A percentile compares a stretch with the other conserved stretches of the same genome.
Evolutionary conservation across 83 land plant genomes (phyloP).

Genomic region (Picea abies): DNA sequence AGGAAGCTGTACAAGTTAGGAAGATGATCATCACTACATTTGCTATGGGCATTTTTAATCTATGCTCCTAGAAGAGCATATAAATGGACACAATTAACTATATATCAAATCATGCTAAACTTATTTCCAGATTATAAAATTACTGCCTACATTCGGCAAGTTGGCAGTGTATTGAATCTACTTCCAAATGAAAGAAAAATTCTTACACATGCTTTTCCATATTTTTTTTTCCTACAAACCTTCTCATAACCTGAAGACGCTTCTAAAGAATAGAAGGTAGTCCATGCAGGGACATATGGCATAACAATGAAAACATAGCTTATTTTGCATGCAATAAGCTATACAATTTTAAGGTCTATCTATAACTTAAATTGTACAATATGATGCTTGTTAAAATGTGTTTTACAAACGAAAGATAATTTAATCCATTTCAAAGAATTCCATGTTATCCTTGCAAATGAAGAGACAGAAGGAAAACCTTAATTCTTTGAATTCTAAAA

Average conservation of each 20-base stretch:
- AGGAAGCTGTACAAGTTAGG: slow-evolving; percentile 60
- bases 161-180: too few species aligned
- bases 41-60: neutral
- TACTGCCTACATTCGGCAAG: neutral
- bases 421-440: neutral
- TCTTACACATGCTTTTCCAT: too few species aligned
- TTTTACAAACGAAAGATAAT: neutral
- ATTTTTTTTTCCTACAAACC: too few species aligned
- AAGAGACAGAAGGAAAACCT: slow-evolving; percentile 49
- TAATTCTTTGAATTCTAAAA: slow-evolving; percentile 67
- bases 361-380: too few species aligned
- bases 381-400: neutral
- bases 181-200: too few species aligned
- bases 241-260: too few species aligned
- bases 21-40: neutral
- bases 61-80: neutral
- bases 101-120: neutral
- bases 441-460: neutral
- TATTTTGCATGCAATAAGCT: too few species aligned
- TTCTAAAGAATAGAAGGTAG: too few species aligned
- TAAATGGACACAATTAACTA: neutral
- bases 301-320: too few species aligned
- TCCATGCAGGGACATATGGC: too few species aligned
- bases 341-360: too few species aligned
- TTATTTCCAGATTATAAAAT: neutral